These are phyloP conservation scores for Vicia faba DNA, from an alignment of 306 rosid genomes.

Conservation along the genomic window DNA sequence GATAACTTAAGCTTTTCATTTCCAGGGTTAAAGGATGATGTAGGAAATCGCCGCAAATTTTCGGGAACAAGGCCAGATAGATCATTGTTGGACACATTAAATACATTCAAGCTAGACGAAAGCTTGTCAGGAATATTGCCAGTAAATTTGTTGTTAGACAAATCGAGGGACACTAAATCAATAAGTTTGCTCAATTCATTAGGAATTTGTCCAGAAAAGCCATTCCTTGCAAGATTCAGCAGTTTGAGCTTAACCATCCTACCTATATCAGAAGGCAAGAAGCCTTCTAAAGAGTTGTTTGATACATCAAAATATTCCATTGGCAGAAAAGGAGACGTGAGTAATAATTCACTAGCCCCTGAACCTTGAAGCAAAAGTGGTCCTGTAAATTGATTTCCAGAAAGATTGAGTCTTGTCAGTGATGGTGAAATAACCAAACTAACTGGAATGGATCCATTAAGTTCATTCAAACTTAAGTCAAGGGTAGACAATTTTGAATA, in stretches of 20 bases:
- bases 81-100: slow-evolving; percentile 85
- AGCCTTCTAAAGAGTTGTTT: slow-evolving; percentile 64
- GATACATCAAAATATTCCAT: slow-evolving; percentile 82
- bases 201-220: slow-evolving; percentile 77
- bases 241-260: slow-evolving; percentile 73
- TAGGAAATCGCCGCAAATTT: slow-evolving; percentile 65
- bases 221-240: slow-evolving; percentile 79
- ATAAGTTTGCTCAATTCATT: slow-evolving; percentile 69
- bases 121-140: slow-evolving; percentile 82
- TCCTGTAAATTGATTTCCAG: slow-evolving; percentile 74
- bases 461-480: slow-evolving; percentile 82
- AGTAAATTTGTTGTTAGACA: slow-evolving; percentile 77
- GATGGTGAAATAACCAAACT: slow-evolving; percentile 66
- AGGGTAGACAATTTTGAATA: slow-evolving; percentile 57
- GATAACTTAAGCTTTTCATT: slow-evolving; percentile 57
- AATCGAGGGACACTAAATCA: slow-evolving; percentile 75
- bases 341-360: slow-evolving; percentile 70
- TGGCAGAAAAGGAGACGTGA: slow-evolving; percentile 55
- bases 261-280: slow-evolving; percentile 74
- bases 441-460: slow-evolving; percentile 74
- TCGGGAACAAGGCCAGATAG: slow-evolving; percentile 75
- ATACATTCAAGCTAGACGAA: slow-evolving; percentile 61
- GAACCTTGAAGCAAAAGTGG: slow-evolving; percentile 69
- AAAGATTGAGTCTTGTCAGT: slow-evolving; percentile 75
- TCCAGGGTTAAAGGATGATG: slow-evolving; percentile 75